Evolutionary conservation across 2,329 filamentous ascomycete genomes (phyloP).

Genomic region (Chalaropsis thielavioides): DNA sequence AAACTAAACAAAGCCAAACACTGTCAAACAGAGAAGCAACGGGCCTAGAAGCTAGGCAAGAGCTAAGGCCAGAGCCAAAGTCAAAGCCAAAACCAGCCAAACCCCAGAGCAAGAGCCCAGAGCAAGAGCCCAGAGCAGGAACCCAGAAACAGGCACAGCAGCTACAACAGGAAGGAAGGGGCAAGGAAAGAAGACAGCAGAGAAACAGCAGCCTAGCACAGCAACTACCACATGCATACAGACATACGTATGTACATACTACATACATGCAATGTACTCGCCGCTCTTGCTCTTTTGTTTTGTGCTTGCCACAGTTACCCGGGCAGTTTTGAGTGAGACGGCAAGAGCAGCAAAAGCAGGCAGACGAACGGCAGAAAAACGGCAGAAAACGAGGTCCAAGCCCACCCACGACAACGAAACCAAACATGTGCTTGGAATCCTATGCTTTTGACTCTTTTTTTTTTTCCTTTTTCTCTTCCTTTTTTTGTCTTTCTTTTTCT

Average conservation of each 20-base stretch:
- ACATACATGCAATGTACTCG: not conserved
- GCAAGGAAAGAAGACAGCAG: not conserved
- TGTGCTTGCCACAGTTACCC: not conserved
- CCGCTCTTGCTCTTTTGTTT: not conserved
- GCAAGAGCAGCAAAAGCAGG: not conserved
- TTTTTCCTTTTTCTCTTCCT: not conserved
- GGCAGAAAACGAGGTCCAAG: not conserved
- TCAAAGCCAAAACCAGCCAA: not conserved
- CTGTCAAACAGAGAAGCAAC: not conserved
- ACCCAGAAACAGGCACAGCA: no score
- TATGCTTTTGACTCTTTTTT: not conserved
- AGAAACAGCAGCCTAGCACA: not conserved
- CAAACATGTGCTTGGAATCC: no score
- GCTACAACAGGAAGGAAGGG: slow-evolving; percentile 9
- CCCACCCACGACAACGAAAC: not conserved
- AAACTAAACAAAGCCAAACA: not conserved
- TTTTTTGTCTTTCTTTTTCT: not conserved
- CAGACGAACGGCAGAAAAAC: not conserved
- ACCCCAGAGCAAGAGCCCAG: not conserved
- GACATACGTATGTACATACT: no score
- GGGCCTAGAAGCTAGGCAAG: not conserved
- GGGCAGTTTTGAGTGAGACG: not conserved
- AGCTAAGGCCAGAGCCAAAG: not conserved
- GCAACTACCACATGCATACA: not conserved
- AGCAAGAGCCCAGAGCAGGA: not conserved